Conservation (phyloP, 1,139 yeast species). For the Suhomyces atakaporum region DNA sequence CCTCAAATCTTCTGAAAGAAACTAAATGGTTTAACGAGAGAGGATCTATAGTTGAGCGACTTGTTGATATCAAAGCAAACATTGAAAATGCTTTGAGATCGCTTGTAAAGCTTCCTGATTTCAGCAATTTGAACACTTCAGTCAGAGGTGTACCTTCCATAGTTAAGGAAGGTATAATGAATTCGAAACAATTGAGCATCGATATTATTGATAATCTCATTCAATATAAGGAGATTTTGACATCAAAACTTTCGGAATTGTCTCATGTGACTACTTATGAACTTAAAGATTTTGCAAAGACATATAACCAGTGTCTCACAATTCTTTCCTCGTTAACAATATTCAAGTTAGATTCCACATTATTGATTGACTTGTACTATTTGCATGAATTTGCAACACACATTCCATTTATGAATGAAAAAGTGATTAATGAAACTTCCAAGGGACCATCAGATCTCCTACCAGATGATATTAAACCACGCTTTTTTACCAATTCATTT, state of each 20-base stretch:
- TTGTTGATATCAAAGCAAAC: neutral
- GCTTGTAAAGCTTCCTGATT: constrained; percentile 7
- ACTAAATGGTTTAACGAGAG: too few relatives aligned
- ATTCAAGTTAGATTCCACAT: constrained; percentile 21
- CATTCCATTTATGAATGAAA: constrained; percentile 37
- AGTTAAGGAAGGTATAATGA: constrained; percentile 12
- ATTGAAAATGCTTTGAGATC: constrained; percentile 1
- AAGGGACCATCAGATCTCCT: constrained; percentile 16
- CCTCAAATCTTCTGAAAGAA: neutral
- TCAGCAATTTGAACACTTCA: constrained; percentile 7
- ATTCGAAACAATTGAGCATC: constrained; percentile 7
- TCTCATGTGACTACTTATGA: constrained; percentile 18
- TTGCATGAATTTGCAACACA: constrained; percentile 38
- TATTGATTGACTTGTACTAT: constrained; percentile 29
- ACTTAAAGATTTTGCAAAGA: constrained; percentile 21
- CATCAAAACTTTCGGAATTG: constrained; percentile 4
- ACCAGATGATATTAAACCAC: constrained; percentile 10
- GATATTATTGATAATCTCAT: constrained; percentile 21
- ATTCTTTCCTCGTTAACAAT: constrained; percentile 29
- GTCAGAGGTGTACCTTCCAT: constrained; percentile 15
- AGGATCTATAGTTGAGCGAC: neutral
- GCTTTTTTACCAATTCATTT: neutral
- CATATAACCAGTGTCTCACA: constrained; percentile 26
- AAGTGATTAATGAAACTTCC: constrained; percentile 16
- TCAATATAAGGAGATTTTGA: constrained; percentile 21